Evolutionary conservation across 768 basidiomycete species (phyloP), one percentile per base, ranked within the genome.

Genomic region (Pleurotus djamor): DNA sequence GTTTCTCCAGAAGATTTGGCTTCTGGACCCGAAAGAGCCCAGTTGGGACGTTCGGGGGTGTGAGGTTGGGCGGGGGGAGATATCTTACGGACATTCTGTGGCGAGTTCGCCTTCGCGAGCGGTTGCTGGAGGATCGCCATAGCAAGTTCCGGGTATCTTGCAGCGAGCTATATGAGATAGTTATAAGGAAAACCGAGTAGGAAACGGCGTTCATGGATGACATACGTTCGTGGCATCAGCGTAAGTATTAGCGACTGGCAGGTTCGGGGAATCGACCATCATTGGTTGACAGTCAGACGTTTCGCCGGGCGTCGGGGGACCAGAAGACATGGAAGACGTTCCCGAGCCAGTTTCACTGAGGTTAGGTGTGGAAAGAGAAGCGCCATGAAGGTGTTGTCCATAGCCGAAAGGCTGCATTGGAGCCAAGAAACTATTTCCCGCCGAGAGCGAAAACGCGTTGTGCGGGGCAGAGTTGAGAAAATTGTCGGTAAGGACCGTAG

Each of bases 141-240:
- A 4, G 74, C 74, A 28, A 72, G 60, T 57, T 74, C 72, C 5
- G 75, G 76, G 61, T 69, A 71, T 52, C 63, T 64, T 34, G 59
- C 58, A 5, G 76, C 74, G 32, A 77, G 66, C 77, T 78, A 58
- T 6, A 33, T 5, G 17, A 57, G 21, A 48, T 9, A 21, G n/a
- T 38, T 21, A 44, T 34, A 43, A 14, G 51, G 16, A 10, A 49
- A 47, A 21, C 45, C 36, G 4, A 32, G 35, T 9, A 55, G 4
- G 59, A 34, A 3, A 43, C 37, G 47, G 45, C n/a, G 50, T 28
- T 28, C 21, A 28, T 28, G 21, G 52, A 3, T n/a, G n/a, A 60
- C 70, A 63, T 65, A 75, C 77, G 64, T 77, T 75, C 28, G 74
- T 68, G 43, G 76, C 73, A 63, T 77, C 76, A 4, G 75, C 76